Evolutionary conservation across 495 filamentous ascomycete genomes (phyloP), one percentile per base, ranked within the genome.

Genomic region (Xylaria cubensis): DNA sequence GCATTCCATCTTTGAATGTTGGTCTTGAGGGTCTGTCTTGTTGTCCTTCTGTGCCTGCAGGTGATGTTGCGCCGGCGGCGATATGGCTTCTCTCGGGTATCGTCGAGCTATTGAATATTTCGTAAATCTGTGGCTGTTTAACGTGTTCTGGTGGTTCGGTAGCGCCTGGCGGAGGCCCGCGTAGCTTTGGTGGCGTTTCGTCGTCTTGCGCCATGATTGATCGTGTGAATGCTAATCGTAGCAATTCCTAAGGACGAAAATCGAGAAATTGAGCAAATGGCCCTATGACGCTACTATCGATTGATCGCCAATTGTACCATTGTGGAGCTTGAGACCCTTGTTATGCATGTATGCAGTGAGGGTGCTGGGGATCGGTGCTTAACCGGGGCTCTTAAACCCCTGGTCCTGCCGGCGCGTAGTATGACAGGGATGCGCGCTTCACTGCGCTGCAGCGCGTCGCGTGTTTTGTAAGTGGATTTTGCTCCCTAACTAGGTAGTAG

Each of bases 1-100:
- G 87, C 29, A 92, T 78, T 0, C 88, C 93, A 19, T 94, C 91
- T 10, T 83, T 82, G 53, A 97, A 83, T 80, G 50, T 81, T 55
- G 51, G 82, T 79, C 62, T 86, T 84, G 48, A 84, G 86, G 34
- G 85, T 83, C 17, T 86, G 83, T 75, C 88, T 59, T 65, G 63
- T 58, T 65, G 63, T 46, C 36, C 53, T 42, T 64, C 56, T 15
- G 29, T 3, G 9, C 13, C 59, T 42, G 72, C 9, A 13, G 55
- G 29, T 21, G 71, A 41, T 74, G 73, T 17, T 74, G 74, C 42
- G 7, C 17, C 15, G 63, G 53, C 44, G 53, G 44, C 72, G 34
- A 65, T 42, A 70, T 42, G 39, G 62, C 67, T 73, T 55, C 69
- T 41, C 51, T 71, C 71, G 82, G 61, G 80, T 77, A 48, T 78